Evolutionary conservation across 2,329 filamentous ascomycete species (phyloP).

Genomic region (Pyrenochaeta sp.): DNA sequence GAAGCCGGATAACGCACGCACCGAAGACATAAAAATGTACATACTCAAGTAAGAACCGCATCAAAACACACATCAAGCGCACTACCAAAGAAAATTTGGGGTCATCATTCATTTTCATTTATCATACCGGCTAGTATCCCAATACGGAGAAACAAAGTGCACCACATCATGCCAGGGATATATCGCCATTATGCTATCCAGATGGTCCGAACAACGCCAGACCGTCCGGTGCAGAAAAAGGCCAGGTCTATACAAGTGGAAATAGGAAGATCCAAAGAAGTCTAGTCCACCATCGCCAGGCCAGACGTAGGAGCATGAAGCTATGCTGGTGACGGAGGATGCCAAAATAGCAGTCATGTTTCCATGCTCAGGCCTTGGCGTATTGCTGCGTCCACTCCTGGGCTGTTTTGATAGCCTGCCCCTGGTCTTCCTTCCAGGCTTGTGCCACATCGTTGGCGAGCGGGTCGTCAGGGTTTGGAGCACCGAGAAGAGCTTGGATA

Average conservation of each 20-base stretch:
- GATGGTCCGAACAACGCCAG: conserved; percentile 29
- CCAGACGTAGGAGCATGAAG: neutral
- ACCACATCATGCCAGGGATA: conserved; percentile 20
- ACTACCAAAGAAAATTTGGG: neutral
- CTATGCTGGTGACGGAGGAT: neutral
- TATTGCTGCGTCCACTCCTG: conserved; percentile 90
- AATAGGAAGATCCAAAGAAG: conserved; percentile 3
- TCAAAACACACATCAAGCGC: neutral
- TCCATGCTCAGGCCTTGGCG: conserved; percentile 58
- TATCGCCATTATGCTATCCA: conserved; percentile 25
- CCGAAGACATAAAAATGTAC: too few species aligned
- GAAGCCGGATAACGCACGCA: too few species aligned
- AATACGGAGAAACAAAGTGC: conserved; percentile 4
- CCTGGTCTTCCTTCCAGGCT: conserved; percentile 96
- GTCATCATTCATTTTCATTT: conserved; percentile 32
- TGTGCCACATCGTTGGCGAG: conserved; percentile 97
- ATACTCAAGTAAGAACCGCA: too few species aligned
- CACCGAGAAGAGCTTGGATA: conserved; percentile 94
- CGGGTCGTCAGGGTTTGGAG: conserved; percentile 98
- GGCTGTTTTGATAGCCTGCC: conserved; percentile 89
- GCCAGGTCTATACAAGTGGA: conserved; percentile 19
- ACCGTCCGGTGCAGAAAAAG: conserved; percentile 18
- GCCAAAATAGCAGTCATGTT: neutral
- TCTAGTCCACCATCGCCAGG: neutral
- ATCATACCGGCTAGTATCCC: conserved; percentile 15